Conservation (phyloP, 2,329 filamentous ascomycete species). For the Rhinocladiella mackenziei region DNA sequence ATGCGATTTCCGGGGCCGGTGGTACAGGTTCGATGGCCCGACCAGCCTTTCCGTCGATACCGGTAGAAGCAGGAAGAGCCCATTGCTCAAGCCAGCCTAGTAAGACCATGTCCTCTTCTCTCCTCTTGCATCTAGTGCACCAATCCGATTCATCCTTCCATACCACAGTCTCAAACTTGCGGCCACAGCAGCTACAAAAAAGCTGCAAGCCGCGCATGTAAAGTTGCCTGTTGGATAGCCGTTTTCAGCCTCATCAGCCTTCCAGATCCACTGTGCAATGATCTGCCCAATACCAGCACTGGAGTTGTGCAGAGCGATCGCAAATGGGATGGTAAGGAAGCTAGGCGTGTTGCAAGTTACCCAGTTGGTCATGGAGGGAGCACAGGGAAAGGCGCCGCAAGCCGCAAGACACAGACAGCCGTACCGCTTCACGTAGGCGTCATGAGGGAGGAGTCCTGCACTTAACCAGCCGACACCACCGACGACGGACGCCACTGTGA, state of each 20-base stretch:
- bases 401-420: conserved; percentile 66
- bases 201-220: conserved; percentile 33
- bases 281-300: conserved; percentile 63
- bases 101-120: conserved; percentile 20
- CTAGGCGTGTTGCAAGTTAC: conserved; percentile 63
- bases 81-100: too few species aligned
- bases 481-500: conserved; percentile 47
- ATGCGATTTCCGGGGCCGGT: too few species aligned
- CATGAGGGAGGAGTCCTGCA: conserved; percentile 59
- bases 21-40: too few species aligned
- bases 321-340: conserved; percentile 62
- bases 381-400: conserved; percentile 63
- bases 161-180: conserved; percentile 20
- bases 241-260: conserved; percentile 6
- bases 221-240: conserved; percentile 69
- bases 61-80: too few species aligned
- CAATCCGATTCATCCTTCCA: conserved; percentile 22
- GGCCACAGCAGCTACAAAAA: conserved; percentile 23
- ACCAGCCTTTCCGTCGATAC: too few species aligned
- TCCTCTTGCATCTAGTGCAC: conserved; percentile 21
- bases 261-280: conserved; percentile 5
- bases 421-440: conserved; percentile 60
- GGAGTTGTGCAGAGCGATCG: conserved; percentile 66
- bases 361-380: conserved; percentile 68
- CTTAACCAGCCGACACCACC: conserved; percentile 58